These are phyloP conservation scores for Trypanosoma cruzi DNA, from an alignment of 208 protist genomes.

Conservation along the genomic window DNA sequence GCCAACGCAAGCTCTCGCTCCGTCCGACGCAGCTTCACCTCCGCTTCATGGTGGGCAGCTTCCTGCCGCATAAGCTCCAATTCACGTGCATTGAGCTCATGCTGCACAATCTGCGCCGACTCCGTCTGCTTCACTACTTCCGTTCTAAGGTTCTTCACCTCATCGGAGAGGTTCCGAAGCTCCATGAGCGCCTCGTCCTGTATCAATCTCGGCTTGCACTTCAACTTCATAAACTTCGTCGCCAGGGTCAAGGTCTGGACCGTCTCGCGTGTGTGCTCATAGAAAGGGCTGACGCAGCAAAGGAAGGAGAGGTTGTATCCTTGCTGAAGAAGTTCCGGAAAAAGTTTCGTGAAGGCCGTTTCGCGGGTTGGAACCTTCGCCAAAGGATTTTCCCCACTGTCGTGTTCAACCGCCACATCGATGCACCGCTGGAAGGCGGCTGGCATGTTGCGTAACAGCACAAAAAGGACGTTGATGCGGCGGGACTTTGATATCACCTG, in stretches of 20 bases:
- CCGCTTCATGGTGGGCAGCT: constrained; percentile 51
- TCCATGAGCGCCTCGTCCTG: constrained; percentile 82
- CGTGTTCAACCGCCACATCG: constrained; percentile 82
- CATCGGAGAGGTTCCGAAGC: constrained; percentile 75
- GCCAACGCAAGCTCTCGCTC: constrained; percentile 34
- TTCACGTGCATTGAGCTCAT: constrained; percentile 83
- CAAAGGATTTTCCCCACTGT: constrained; percentile 83
- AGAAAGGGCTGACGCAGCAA: constrained; percentile 82
- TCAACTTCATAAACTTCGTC: constrained; percentile 57
- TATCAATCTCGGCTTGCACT: constrained; percentile 57
- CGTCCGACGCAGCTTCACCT: constrained; percentile 18
- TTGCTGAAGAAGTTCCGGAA: constrained; percentile 68
- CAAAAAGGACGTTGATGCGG: constrained; percentile 74
- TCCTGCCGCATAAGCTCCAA: constrained; percentile 90
- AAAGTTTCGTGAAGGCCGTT: constrained; percentile 78
- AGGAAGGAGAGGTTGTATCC: constrained; percentile 73
- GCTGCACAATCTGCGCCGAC: constrained; percentile 74
- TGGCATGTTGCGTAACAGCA: constrained; percentile 73
- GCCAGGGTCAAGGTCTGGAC: constrained; percentile 70
- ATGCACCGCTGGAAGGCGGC: constrained; percentile 82
- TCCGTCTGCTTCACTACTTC: constrained; percentile 59
- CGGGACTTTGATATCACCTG: constrained; percentile 78
- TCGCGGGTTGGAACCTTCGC: constrained; percentile 86
- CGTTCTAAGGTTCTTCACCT: constrained; percentile 80
- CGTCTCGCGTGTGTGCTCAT: constrained; percentile 74